These are phyloP conservation scores for Phytopythium boreale DNA, from an alignment of 352 stramenopile genomes.

Conservation along the genomic window DNA sequence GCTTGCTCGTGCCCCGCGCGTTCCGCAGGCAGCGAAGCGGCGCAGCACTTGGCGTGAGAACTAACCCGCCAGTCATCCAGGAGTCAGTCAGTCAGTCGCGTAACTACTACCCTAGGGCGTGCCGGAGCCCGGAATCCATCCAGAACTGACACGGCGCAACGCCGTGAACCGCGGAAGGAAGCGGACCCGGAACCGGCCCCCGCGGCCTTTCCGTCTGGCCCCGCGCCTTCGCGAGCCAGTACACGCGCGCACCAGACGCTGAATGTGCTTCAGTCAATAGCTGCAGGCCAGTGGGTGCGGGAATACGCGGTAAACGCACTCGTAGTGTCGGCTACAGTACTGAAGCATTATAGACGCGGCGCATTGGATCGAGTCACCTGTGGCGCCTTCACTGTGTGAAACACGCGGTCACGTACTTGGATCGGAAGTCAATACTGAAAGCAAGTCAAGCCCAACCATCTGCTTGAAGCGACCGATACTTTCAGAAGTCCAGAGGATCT, in stretches of 20 bases:
- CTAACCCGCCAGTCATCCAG: not conserved
- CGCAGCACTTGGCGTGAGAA: not conserved
- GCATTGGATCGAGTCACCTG: not conserved
- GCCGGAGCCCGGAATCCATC: not conserved
- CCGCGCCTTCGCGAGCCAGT: not conserved
- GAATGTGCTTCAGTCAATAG: too few relatives aligned
- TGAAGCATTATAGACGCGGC: too few relatives aligned
- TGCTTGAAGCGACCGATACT: not conserved
- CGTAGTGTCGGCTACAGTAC: too few relatives aligned
- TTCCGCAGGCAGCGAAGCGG: not conserved
- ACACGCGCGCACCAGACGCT: not conserved
- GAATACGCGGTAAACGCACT: too few relatives aligned
- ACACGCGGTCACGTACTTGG: too few relatives aligned
- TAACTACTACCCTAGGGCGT: not conserved
- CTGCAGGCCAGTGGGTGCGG: too few relatives aligned
- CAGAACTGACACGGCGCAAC: not conserved
- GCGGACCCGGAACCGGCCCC: not conserved
- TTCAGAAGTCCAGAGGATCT: not conserved
- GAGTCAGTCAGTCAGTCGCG: not conserved
- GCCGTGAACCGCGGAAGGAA: not conserved
- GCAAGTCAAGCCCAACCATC: not conserved
- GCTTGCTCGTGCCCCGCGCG: not conserved
- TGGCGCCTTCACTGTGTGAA: too few relatives aligned
- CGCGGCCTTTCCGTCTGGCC: not conserved
- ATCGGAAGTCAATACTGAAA: not conserved